A percentile compares a stretch with the other conserved stretches of the same genome.
Conservation (phyloP, 805 yeast genomes). For the Hyphopichia homilentoma region DNA sequence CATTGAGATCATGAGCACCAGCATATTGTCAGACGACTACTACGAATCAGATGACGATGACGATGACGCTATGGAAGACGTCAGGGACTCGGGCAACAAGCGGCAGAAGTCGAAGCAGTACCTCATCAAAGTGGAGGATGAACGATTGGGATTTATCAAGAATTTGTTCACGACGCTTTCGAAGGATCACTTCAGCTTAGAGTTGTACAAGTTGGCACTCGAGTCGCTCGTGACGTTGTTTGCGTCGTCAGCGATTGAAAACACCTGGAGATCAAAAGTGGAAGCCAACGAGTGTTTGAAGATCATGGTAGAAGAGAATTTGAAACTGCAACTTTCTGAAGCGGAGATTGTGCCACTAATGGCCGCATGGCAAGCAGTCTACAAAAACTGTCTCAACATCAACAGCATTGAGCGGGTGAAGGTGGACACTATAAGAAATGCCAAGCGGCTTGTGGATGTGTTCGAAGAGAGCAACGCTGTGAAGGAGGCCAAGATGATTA, state of each 20-base stretch:
- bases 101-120: slow-evolving; percentile 26
- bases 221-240: slow-evolving; percentile 15
- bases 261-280: slow-evolving; percentile 62
- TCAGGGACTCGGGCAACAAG: slow-evolving; percentile 8
- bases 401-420: slow-evolving; percentile 58
- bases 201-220: neutral
- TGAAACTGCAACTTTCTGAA: slow-evolving; percentile 5
- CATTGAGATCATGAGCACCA: slow-evolving; percentile 25
- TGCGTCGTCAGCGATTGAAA: slow-evolving; percentile 22
- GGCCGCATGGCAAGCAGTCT: slow-evolving; percentile 18
- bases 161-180: slow-evolving; percentile 32
- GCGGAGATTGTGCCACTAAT: slow-evolving; percentile 15
- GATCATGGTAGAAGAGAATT: slow-evolving; percentile 3
- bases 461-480: slow-evolving; percentile 11
- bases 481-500: slow-evolving; percentile 11
- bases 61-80: slow-evolving; percentile 24
- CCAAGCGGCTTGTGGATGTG: slow-evolving; percentile 15
- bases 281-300: slow-evolving; percentile 41
- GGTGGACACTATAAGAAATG: slow-evolving; percentile 41
- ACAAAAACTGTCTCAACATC: slow-evolving; percentile 25
- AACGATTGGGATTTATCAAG: slow-evolving; percentile 32
- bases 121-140: slow-evolving; percentile 49
- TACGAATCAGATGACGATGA: slow-evolving; percentile 29
- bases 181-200: neutral
- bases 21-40: slow-evolving; percentile 35